A percentile compares a stretch with the other conserved stretches of the same genome.
These are phyloP conservation scores for Backusella westeae DNA, from an alignment of 192 early-diverging fungal species.

Conservation along the genomic window DNA sequence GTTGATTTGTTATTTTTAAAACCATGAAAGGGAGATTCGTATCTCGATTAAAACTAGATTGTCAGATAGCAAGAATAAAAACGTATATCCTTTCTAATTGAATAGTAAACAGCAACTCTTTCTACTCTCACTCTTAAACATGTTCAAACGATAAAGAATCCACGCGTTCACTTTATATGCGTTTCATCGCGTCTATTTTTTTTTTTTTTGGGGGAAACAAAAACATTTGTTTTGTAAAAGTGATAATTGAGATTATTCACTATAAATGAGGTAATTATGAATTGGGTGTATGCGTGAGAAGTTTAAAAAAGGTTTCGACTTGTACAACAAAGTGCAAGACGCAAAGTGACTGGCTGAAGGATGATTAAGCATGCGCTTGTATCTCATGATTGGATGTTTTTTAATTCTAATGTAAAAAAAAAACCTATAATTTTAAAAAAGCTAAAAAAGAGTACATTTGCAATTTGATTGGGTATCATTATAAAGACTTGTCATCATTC, in stretches of 20 bases:
- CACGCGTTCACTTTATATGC: not conserved
- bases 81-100: no score
- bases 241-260: slow-evolving; percentile 2
- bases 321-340: not conserved
- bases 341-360: not conserved
- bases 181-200: not conserved
- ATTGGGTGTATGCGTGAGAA: not conserved
- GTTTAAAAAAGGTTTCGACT: not conserved
- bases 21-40: no score
- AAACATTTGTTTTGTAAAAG: not conserved
- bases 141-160: not conserved
- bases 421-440: slow-evolving; percentile 4
- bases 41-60: no score
- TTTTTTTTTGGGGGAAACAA: not conserved
- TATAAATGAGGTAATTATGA: not conserved
- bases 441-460: slow-evolving; percentile 5
- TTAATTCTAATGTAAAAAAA: not conserved
- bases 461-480: not conserved
- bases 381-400: not conserved
- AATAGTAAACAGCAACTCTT: no score
- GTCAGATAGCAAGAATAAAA: no score
- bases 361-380: not conserved
- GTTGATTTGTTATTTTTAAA: no score
- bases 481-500: not conserved
- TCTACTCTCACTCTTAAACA: not conserved